Conservation (phyloP, 805 yeast species). For the Candida dajiaensis region DNA sequence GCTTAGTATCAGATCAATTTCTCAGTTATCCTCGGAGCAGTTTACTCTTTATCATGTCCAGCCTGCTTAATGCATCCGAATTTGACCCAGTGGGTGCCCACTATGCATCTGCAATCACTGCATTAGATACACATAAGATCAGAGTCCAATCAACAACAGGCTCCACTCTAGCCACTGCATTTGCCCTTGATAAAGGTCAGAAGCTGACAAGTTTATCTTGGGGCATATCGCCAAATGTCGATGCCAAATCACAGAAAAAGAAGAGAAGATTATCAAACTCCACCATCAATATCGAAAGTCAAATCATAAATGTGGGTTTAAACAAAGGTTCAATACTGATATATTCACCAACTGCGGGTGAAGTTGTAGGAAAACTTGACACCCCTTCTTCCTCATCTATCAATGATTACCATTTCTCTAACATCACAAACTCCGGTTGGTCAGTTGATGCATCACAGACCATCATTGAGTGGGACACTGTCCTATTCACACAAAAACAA, state of each 20-base stretch:
- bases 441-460: constrained; percentile 53
- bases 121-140: constrained; percentile 66
- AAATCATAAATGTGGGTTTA: constrained; percentile 54
- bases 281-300: constrained; percentile 30
- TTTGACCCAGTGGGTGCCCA: constrained; percentile 61
- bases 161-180: constrained; percentile 37
- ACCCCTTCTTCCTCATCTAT: constrained; percentile 43
- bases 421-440: constrained; percentile 43
- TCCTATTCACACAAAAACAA: constrained; percentile 34
- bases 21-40: not conserved
- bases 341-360: constrained; percentile 62
- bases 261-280: constrained; percentile 19
- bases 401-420: constrained; percentile 42
- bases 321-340: constrained; percentile 58
- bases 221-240: constrained; percentile 30
- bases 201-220: constrained; percentile 47
- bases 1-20: not conserved
- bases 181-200: constrained; percentile 46
- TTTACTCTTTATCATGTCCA: constrained; percentile 1
- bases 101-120: constrained; percentile 59
- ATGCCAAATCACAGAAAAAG: constrained; percentile 9
- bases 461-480: constrained; percentile 57
- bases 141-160: constrained; percentile 51
- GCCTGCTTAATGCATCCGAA: constrained; percentile 13
- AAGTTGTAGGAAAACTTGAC: constrained; percentile 45